Percentiles rank a stretch among this genome's conserved stretches.
phyloP scores from a whole-genome alignment of 306 rosid species.

The Quercus engelmannii region DNA sequence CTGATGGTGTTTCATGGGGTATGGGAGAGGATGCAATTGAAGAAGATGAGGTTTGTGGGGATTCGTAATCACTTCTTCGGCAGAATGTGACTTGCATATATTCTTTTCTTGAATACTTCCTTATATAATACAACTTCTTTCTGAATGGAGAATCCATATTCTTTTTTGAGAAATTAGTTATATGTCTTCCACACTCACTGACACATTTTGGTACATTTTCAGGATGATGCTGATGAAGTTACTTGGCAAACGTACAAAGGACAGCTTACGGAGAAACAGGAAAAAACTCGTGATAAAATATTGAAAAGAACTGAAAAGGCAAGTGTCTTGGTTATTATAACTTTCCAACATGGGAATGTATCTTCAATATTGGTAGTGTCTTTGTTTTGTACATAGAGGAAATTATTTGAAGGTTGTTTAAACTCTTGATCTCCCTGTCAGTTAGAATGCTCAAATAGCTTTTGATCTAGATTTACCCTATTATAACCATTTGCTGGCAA shows the following conservation, averaged over 20 bases:
- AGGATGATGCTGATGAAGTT: conserved; percentile 87
- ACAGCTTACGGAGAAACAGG: conserved; percentile 88
- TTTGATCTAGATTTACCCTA: not conserved
- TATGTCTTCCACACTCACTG: conserved; percentile 22
- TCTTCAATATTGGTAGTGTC: not conserved
- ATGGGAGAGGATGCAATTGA: conserved; percentile 98
- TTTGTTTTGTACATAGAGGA: not conserved
- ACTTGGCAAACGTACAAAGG: conserved; percentile 98
- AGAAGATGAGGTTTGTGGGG: conserved; percentile 73
- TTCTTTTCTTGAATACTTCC: conserved; percentile 5
- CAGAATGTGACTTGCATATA: conserved; percentile 10
- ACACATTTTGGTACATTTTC: conserved; percentile 27
- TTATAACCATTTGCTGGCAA: not conserved
- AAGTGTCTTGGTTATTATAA: conserved; percentile 24
- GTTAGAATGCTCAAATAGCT: not conserved
- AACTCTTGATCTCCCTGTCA: not conserved
- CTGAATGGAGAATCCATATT: conserved; percentile 10
- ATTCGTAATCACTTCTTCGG: conserved; percentile 1
- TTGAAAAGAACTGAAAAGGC: conserved; percentile 89
- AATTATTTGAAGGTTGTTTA: not conserved
- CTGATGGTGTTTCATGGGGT: conserved; percentile 96
- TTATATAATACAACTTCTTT: not conserved
- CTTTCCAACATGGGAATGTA: not conserved
- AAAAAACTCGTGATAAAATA: conserved; percentile 82
- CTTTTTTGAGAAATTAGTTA: conserved; percentile 12